Conservation (phyloP, 768 basidiomycete genomes). For the Pleurotus djamor region DNA sequence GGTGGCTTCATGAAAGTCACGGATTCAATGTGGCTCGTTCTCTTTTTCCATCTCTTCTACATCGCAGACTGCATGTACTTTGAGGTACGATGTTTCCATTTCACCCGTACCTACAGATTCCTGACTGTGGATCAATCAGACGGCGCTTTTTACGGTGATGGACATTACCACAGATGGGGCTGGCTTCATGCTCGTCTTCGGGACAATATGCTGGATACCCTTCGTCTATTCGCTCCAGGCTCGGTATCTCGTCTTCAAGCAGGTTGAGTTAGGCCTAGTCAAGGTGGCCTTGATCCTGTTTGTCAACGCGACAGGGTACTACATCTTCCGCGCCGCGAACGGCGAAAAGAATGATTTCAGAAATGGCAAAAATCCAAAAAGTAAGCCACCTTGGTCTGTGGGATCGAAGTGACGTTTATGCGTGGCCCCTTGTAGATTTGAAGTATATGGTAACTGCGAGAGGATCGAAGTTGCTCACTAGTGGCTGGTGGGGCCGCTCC, state of each 20-base stretch:
- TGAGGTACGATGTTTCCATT: constrained; percentile 50
- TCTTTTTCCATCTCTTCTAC: constrained; percentile 84
- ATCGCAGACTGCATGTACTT: constrained; percentile 84
- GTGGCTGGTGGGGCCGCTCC: constrained; percentile 96
- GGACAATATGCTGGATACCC: constrained; percentile 90
- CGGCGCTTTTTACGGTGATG: constrained; percentile 90
- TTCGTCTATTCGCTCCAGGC: constrained; percentile 95
- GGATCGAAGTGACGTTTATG: too few relatives aligned
- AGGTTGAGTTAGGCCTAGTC: constrained; percentile 67
- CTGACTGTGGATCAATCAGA: constrained; percentile 44
- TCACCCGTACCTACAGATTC: background rate
- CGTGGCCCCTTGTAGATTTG: constrained; percentile 52
- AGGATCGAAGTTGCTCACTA: constrained; percentile 87
- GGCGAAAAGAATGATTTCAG: constrained; percentile 95
- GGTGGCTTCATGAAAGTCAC: constrained; percentile 64
- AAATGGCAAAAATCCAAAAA: constrained; percentile 90
- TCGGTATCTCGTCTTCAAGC: constrained; percentile 87
- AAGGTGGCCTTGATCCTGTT: constrained; percentile 55
- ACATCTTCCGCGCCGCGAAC: constrained; percentile 86
- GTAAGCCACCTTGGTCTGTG: constrained; percentile 43
- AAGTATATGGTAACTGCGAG: constrained; percentile 75
- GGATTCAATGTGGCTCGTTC: constrained; percentile 91
- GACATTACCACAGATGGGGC: constrained; percentile 97
- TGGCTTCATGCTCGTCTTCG: constrained; percentile 95
- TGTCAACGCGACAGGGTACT: constrained; percentile 74